phyloP scores from a whole-genome alignment of 495 filamentous ascomycete genomes.

The Neurospora discreta region DNA sequence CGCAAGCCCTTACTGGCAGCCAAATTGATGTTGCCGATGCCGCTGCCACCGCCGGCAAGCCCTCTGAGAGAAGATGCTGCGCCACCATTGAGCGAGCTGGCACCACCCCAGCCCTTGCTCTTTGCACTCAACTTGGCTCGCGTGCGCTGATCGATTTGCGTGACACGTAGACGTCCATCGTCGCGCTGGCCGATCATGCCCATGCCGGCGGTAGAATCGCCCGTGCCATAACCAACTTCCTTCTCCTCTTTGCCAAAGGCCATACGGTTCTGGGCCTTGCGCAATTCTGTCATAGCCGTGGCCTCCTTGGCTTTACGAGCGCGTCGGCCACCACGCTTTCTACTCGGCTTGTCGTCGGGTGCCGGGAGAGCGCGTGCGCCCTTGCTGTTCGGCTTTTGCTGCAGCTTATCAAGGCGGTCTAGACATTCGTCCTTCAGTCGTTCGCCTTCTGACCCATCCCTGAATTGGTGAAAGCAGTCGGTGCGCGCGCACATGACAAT shows the following conservation, averaged over 20 bases:
- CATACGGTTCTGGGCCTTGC: slow-evolving; percentile 93
- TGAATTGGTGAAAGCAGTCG: slow-evolving; percentile 72
- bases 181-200: slow-evolving; percentile 90
- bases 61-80: slow-evolving; percentile 68
- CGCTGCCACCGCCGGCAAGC: slow-evolving; percentile 46
- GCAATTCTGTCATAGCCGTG: slow-evolving; percentile 90
- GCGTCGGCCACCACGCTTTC: slow-evolving; percentile 85
- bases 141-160: slow-evolving; percentile 88
- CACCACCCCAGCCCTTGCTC: slow-evolving; percentile 88
- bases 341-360: slow-evolving; percentile 87
- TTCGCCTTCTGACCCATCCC: slow-evolving; percentile 74
- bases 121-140: slow-evolving; percentile 86
- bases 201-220: slow-evolving; percentile 76
- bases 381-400: slow-evolving; percentile 86
- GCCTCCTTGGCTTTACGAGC: slow-evolving; percentile 96
- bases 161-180: slow-evolving; percentile 73
- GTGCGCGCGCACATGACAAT: slow-evolving; percentile 82
- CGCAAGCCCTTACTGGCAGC: slow-evolving; percentile 58
- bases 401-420: slow-evolving; percentile 85
- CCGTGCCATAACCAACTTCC: slow-evolving; percentile 84
- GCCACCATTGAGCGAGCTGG: slow-evolving; percentile 53
- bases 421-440: slow-evolving; percentile 75
- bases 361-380: slow-evolving; percentile 80
- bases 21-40: slow-evolving; percentile 51
- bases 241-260: slow-evolving; percentile 93